Conservation (phyloP, 345 rosid genomes). For the Aegle marmelos region DNA sequence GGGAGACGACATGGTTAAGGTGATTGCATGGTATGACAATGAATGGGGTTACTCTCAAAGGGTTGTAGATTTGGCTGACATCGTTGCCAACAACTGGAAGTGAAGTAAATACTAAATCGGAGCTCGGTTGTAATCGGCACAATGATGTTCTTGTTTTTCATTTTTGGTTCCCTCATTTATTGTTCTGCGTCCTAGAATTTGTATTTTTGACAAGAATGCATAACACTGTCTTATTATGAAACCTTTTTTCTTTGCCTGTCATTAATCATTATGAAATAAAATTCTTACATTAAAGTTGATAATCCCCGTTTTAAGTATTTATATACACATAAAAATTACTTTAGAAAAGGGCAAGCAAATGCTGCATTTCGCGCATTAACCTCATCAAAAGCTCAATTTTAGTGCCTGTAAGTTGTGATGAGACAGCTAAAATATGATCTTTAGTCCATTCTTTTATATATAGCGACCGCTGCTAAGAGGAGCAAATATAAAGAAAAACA, state of each 20-base stretch:
- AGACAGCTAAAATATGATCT: too few relatives aligned
- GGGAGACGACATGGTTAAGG: constrained; percentile 99
- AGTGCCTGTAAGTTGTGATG: too few relatives aligned
- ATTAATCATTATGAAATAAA: constrained; percentile 16
- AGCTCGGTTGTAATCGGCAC: neutral
- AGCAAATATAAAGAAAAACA: too few relatives aligned
- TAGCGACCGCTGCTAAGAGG: too few relatives aligned
- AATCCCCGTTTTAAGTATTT: neutral
- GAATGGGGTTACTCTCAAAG: constrained; percentile 99
- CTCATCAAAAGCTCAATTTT: too few relatives aligned
- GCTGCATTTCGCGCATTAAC: too few relatives aligned
- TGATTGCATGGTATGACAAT: constrained; percentile 96
- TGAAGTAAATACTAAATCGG: constrained; percentile 21
- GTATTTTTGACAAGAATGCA: constrained; percentile 28
- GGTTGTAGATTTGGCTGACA: constrained; percentile 93
- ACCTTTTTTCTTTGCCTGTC: constrained; percentile 8
- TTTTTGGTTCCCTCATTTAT: constrained; percentile 24
- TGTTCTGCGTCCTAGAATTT: constrained; percentile 16
- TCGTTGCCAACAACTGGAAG: constrained; percentile 88
- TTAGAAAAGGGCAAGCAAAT: too few relatives aligned
- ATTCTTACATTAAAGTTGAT: constrained; percentile 14
- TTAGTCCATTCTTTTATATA: too few relatives aligned
- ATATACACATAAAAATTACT: neutral
- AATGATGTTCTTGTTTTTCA: constrained; percentile 10
- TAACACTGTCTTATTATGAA: constrained; percentile 15